Conservation (phyloP, 169 alveolate species). For the Plasmodium vivax region DNA sequence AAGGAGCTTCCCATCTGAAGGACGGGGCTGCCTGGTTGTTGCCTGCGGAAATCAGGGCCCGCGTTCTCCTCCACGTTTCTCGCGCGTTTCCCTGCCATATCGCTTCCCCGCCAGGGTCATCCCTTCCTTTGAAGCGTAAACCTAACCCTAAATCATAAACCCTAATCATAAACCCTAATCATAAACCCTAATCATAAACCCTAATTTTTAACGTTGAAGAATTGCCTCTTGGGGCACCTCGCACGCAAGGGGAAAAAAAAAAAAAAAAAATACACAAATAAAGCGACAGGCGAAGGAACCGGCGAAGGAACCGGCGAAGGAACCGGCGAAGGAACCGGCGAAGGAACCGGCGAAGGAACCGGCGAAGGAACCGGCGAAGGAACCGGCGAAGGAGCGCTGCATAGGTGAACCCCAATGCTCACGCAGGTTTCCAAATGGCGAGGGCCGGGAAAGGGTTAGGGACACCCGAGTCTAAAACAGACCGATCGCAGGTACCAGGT, state of each 20-base stretch:
- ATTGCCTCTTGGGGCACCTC: background rate
- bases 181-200: background rate
- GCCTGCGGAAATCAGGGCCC: background rate
- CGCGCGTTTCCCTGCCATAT: background rate
- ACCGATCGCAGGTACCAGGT: constrained; percentile 61
- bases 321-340: background rate
- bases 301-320: background rate
- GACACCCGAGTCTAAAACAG: constrained; percentile 12
- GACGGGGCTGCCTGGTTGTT: background rate
- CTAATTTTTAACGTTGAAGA: background rate
- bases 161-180: too few species aligned
- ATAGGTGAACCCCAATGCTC: background rate
- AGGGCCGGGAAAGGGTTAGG: background rate
- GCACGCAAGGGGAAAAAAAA: background rate
- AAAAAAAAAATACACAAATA: background rate
- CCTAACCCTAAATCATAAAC: too few species aligned
- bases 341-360: background rate
- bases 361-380: background rate
- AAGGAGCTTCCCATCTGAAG: background rate
- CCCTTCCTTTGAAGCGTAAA: background rate
- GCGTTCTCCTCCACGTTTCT: background rate
- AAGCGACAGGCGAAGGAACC: background rate
- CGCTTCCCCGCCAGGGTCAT: background rate
- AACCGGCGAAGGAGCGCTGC: background rate
- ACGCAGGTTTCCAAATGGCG: background rate